Percentiles rank a stretch among this genome's conserved stretches.
phyloP scores from a whole-genome alignment of 2,329 filamentous ascomycete species.

The Byssochlamys sp. region DNA sequence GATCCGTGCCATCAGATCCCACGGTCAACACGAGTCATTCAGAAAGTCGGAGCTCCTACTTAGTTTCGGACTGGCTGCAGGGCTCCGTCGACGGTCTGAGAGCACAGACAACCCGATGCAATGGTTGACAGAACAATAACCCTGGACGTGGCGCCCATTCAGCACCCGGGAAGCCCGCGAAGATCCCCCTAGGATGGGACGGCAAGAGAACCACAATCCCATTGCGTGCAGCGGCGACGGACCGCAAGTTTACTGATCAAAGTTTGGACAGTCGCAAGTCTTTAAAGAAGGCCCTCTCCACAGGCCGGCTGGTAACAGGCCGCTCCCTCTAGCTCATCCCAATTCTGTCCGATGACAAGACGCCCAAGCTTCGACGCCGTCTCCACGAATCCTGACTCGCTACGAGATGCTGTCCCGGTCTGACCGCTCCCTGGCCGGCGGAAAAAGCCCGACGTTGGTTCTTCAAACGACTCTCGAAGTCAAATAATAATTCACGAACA shows the following conservation, averaged over 20 bases:
- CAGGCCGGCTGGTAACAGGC: neutral
- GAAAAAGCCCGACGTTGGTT: neutral
- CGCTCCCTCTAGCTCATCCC: neutral
- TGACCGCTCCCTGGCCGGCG: neutral
- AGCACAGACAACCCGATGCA: constrained; percentile 1
- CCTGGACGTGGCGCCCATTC: neutral
- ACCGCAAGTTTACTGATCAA: constrained; percentile 3
- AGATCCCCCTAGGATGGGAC: neutral
- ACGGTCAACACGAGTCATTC: too few species aligned
- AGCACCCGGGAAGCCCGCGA: neutral
- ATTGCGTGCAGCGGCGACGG: constrained; percentile 13
- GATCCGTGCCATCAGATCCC: too few species aligned
- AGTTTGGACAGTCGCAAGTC: neutral
- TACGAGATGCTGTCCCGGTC: neutral
- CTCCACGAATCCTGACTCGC: neutral
- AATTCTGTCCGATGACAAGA: neutral
- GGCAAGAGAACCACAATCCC: constrained; percentile 1
- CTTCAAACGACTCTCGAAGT: neutral
- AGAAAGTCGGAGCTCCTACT: neutral
- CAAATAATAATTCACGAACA: neutral
- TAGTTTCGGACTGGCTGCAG: neutral
- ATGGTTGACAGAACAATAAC: neutral
- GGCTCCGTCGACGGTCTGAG: neutral
- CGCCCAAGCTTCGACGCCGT: neutral
- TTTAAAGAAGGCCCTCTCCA: neutral